Conservation (phyloP, 1,284 basidiomycete genomes). For the Cryptococcus sp. region DNA sequence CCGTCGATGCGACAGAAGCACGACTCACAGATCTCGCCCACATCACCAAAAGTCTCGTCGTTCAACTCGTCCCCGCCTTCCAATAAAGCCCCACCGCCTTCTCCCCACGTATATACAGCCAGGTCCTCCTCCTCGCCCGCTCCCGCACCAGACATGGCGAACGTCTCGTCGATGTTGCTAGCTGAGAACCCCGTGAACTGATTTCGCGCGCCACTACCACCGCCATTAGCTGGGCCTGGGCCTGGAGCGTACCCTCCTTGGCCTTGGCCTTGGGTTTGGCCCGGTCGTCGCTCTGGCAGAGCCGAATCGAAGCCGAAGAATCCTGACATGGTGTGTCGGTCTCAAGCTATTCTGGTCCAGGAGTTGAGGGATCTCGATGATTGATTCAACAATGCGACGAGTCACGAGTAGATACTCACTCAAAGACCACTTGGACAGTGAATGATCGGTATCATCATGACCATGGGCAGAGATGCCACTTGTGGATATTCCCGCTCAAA, state of each 20-base stretch:
- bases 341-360: too few relatives aligned
- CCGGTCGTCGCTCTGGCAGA: constrained; percentile 41
- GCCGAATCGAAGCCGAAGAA: constrained; percentile 54
- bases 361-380: too few relatives aligned
- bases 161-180: constrained; percentile 26
- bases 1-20: background rate
- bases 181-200: constrained; percentile 26
- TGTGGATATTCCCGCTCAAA: too few relatives aligned
- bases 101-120: constrained; percentile 58
- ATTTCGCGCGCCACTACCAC: constrained; percentile 1
- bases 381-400: too few relatives aligned
- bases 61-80: constrained; percentile 90
- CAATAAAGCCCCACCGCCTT: constrained; percentile 77
- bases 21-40: constrained; percentile 66
- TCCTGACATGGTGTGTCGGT: constrained; percentile 40
- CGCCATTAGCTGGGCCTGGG: background rate
- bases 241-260: background rate
- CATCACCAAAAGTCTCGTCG: constrained; percentile 90
- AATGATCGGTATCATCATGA: too few relatives aligned
- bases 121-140: constrained; percentile 67
- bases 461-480: too few relatives aligned
- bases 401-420: too few relatives aligned
- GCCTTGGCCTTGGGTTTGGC: too few relatives aligned
- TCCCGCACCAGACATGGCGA: constrained; percentile 55
- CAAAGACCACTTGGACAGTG: too few relatives aligned